These are phyloP conservation scores for Salix suchowensis DNA, from an alignment of 345 rosid genomes.

Conservation along the genomic window DNA sequence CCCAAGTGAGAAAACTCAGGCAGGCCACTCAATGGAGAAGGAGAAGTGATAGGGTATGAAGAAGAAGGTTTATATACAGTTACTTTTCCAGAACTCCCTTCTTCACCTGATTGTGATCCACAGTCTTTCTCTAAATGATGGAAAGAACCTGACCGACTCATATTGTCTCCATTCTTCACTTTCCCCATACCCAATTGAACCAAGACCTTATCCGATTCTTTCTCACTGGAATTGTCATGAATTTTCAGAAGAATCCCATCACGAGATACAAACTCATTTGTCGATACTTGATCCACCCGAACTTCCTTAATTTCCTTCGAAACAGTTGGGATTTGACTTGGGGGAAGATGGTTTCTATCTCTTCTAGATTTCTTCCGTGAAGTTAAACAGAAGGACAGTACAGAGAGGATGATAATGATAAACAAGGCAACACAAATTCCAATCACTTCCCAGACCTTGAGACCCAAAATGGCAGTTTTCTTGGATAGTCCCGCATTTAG, in stretches of 20 bases:
- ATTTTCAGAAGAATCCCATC: conserved; percentile 70
- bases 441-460: conserved; percentile 83
- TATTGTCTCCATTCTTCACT: conserved; percentile 50
- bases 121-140: conserved; percentile 56
- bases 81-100: conserved; percentile 47
- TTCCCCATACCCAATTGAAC: conserved; percentile 76
- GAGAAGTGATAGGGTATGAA: conserved; percentile 58
- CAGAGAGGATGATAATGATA: conserved; percentile 62
- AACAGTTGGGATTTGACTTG: conserved; percentile 60
- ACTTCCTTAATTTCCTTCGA: conserved; percentile 96
- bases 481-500: conserved; percentile 63
- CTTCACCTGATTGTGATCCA: conserved; percentile 73
- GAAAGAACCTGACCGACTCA: conserved; percentile 57
- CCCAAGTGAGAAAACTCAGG: conserved; percentile 80
- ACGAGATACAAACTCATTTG: conserved; percentile 55
- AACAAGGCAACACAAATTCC: conserved; percentile 70
- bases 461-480: conserved; percentile 60
- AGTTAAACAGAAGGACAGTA: conserved; percentile 64
- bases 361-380: conserved; percentile 64
- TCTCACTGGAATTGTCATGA: conserved; percentile 60
- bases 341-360: conserved; percentile 34
- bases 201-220: conserved; percentile 71
- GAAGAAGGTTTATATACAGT: conserved; percentile 57
- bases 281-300: conserved; percentile 67
- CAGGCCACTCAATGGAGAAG: conserved; percentile 62